Conservation (phyloP, 495 filamentous ascomycete species). For the Hypoxylon lienhwacheense region DNA sequence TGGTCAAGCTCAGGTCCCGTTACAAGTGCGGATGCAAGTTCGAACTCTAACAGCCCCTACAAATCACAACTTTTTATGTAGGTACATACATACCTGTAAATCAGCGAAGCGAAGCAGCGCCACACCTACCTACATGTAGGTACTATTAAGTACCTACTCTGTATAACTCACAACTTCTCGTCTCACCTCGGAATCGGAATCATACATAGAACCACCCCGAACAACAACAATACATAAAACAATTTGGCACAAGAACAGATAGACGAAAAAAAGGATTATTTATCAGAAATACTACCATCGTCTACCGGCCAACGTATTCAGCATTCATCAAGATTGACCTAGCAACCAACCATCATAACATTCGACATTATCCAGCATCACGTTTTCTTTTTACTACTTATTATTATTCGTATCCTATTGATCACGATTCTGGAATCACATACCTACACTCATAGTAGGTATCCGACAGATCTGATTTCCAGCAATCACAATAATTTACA, state of each 20-base stretch:
- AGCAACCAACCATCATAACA: conserved; percentile 21
- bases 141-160: no score
- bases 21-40: neutral
- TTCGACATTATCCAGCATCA: conserved; percentile 10
- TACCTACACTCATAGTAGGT: no score
- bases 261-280: conserved; percentile 1
- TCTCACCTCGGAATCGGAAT: no score
- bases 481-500: neutral
- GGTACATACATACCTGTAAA: no score
- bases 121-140: no score
- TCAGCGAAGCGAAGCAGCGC: no score
- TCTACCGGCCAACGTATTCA: conserved; percentile 15
- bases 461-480: conserved; percentile 8
- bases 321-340: conserved; percentile 21
- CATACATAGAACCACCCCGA: neutral
- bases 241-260: conserved; percentile 12
- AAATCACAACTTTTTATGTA: neutral
- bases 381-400: conserved; percentile 4
- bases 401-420: no score
- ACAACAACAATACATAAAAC: conserved; percentile 14
- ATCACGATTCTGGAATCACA: conserved; percentile 8
- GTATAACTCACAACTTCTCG: no score
- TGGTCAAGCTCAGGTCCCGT: no score
- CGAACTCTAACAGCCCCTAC: neutral
- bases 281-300: conserved; percentile 3